These are phyloP conservation scores for Rhizophagus clarus DNA, from an alignment of 192 early-diverging fungal species.

Conservation along the genomic window DNA sequence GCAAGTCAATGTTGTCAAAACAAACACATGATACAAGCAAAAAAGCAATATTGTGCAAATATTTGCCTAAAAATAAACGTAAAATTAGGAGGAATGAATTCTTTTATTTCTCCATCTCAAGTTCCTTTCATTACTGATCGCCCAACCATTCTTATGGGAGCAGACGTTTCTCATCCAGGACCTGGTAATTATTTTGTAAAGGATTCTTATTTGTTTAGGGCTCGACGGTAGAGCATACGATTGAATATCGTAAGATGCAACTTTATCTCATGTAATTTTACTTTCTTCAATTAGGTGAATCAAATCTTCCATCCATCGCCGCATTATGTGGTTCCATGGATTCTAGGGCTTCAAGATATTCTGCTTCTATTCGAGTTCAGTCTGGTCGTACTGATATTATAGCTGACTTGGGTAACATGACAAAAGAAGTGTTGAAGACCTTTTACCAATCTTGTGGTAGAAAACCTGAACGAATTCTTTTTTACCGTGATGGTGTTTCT, in stretches of 20 bases:
- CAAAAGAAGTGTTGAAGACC: conserved; percentile 66
- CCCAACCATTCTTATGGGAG: conserved; percentile 89
- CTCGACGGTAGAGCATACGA: no score
- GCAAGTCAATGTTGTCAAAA: conserved; percentile 90
- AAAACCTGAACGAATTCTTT: conserved; percentile 77
- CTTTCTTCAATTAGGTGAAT: conserved; percentile 33
- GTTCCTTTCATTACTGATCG: conserved; percentile 68
- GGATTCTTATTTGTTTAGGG: no score
- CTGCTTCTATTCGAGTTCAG: conserved; percentile 65
- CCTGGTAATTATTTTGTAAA: conserved; percentile 49
- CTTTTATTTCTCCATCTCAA: conserved; percentile 57
- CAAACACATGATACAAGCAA: conserved; percentile 72
- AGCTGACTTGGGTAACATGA: conserved; percentile 63
- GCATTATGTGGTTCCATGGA: conserved; percentile 73
- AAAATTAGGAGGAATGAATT: conserved; percentile 90
- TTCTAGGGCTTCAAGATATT: conserved; percentile 60
- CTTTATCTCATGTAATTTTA: neutral
- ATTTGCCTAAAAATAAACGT: conserved; percentile 92
- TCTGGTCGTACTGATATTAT: conserved; percentile 73
- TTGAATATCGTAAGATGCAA: no score
- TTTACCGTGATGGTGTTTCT: conserved; percentile 92
- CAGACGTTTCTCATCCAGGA: conserved; percentile 87
- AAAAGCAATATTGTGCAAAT: conserved; percentile 93
- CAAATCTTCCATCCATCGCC: conserved; percentile 71
- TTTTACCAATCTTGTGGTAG: conserved; percentile 66